Percentiles rank a stretch among this genome's conserved stretches.
phyloP scores from a whole-genome alignment of 2,329 filamentous ascomycete genomes.

The Penicillium sp. region DNA sequence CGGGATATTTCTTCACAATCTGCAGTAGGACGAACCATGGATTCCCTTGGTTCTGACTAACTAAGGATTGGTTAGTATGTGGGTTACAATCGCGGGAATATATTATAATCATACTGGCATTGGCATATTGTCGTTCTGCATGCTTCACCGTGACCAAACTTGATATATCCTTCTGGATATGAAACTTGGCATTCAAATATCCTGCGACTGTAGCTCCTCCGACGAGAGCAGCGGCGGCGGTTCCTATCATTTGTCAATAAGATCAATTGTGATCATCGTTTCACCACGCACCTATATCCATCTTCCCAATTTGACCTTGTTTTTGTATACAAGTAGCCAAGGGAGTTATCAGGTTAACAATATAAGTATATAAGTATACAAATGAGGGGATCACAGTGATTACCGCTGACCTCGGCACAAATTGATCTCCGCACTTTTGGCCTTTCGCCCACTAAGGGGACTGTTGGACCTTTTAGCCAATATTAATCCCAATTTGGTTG shows the following conservation, averaged over 20 bases:
- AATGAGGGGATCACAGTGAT: background rate
- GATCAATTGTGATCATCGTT: background rate
- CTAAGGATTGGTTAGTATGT: constrained; percentile 31
- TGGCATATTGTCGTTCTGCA: constrained; percentile 48
- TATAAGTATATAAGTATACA: background rate
- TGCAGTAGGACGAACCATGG: constrained; percentile 67
- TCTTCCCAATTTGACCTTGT: background rate
- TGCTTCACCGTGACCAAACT: constrained; percentile 47
- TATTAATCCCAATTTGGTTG: background rate
- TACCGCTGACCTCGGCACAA: constrained; percentile 1
- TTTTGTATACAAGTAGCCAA: background rate
- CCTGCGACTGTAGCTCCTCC: constrained; percentile 31
- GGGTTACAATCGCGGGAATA: background rate
- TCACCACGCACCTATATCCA: constrained; percentile 14
- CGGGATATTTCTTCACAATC: constrained; percentile 52
- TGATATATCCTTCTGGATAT: constrained; percentile 62
- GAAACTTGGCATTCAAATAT: constrained; percentile 63
- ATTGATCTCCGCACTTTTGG: background rate
- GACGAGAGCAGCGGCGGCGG: constrained; percentile 29
- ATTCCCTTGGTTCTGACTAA: constrained; percentile 55
- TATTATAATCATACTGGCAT: constrained; percentile 47
- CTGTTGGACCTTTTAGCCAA: background rate
- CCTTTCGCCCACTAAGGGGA: background rate
- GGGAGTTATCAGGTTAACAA: background rate
- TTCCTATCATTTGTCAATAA: constrained; percentile 15